Evolutionary conservation across 306 rosid genomes (phyloP).

Genomic region (Quercus agrifolia): DNA sequence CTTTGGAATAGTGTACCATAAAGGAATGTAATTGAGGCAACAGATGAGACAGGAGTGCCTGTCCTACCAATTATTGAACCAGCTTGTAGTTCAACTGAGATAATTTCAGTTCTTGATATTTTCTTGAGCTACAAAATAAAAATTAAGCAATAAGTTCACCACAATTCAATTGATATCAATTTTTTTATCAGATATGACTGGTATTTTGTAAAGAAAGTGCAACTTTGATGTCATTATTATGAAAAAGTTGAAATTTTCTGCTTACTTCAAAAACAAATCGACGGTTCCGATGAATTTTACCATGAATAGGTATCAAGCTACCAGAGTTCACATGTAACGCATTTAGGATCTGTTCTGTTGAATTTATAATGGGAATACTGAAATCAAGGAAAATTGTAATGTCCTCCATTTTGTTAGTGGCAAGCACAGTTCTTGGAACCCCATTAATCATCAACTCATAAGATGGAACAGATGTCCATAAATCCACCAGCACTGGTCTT

Average conservation of each 20-base stretch:
- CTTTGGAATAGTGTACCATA: constrained; percentile 38
- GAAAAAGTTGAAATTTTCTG: background rate
- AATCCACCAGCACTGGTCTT: constrained; percentile 56
- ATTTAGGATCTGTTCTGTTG: constrained; percentile 47
- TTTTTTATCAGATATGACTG: background rate
- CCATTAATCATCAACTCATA: constrained; percentile 50
- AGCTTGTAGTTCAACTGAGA: constrained; percentile 39
- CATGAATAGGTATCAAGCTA: constrained; percentile 27
- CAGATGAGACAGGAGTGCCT: constrained; percentile 55
- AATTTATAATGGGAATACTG: constrained; percentile 49
- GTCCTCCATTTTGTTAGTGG: constrained; percentile 55
- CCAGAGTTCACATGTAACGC: constrained; percentile 47
- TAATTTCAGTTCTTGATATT: constrained; percentile 37
- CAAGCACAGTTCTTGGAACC: constrained; percentile 57
- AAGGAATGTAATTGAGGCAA: constrained; percentile 50
- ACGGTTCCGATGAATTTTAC: constrained; percentile 36
- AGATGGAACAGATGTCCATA: constrained; percentile 72
- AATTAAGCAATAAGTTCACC: background rate
- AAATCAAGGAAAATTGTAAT: constrained; percentile 55
- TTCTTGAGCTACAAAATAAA: constrained; percentile 45
- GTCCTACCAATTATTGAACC: constrained; percentile 40
- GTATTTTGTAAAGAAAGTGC: too few species aligned
- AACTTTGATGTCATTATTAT: too few species aligned
- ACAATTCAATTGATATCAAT: background rate
- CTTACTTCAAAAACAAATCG: constrained; percentile 54